Conservation (phyloP, 2,329 filamentous ascomycete genomes). For the Neonectria hederae region DNA sequence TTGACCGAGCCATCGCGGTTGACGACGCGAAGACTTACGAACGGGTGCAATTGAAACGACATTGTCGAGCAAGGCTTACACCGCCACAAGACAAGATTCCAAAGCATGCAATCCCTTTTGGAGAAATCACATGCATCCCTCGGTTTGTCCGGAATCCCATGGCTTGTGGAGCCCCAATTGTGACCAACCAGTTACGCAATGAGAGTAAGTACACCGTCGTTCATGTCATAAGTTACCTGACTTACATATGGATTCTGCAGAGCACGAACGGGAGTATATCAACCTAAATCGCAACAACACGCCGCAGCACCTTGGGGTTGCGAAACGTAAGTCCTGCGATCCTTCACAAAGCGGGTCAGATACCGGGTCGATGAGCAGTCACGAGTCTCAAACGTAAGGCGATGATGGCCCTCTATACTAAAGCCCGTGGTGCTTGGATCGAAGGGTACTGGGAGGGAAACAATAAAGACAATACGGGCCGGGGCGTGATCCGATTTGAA, state of each 20-base stretch:
- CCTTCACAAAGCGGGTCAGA: not conserved
- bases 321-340: not conserved
- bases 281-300: slow-evolving; percentile 28
- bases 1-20: slow-evolving; percentile 23
- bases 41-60: slow-evolving; percentile 22
- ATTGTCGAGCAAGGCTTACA: slow-evolving; percentile 26
- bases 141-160: slow-evolving; percentile 27
- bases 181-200: slow-evolving; percentile 24
- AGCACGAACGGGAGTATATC: slow-evolving; percentile 25
- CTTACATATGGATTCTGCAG: slow-evolving; percentile 7
- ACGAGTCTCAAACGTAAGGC: slow-evolving; percentile 1
- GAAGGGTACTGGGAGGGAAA: not conserved
- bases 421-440: not conserved
- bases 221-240: not conserved
- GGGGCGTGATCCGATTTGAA: slow-evolving; percentile 8
- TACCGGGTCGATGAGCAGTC: not conserved
- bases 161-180: slow-evolving; percentile 26
- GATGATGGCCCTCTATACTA: not conserved
- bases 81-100: slow-evolving; percentile 26
- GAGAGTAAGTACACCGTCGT: slow-evolving; percentile 20
- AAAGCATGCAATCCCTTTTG: slow-evolving; percentile 15
- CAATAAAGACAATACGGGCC: not conserved
- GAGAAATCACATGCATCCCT: slow-evolving; percentile 22
- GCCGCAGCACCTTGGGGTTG: slow-evolving; percentile 23
- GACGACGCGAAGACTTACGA: slow-evolving; percentile 34